A percentile compares a stretch with the other conserved stretches of the same genome.
Evolutionary conservation across 192 early-diverging fungal species (phyloP).

Genomic region (Gamsiella multidivaricata): DNA sequence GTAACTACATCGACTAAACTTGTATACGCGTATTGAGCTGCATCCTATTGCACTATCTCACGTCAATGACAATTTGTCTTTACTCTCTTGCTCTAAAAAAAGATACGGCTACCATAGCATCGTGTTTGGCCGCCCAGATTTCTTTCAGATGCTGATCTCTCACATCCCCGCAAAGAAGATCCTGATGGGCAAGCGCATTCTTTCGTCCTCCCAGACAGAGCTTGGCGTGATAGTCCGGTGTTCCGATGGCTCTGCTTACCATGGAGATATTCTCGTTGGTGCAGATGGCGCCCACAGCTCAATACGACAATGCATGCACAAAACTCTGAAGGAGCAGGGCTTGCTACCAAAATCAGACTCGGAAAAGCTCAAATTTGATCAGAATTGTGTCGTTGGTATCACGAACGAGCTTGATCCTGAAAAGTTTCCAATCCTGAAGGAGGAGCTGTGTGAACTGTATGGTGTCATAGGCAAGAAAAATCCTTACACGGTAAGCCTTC

Average conservation of each 20-base stretch:
- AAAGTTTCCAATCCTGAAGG: conserved; percentile 23
- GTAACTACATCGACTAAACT: conserved; percentile 1
- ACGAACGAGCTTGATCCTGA: conserved; percentile 28
- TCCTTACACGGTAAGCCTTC: conserved; percentile 37
- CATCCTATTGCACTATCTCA: not conserved
- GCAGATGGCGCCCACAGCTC: conserved; percentile 54
- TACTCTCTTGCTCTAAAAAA: not conserved
- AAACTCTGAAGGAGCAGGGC: conserved; percentile 26
- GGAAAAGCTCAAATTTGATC: conserved; percentile 51
- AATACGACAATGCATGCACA: conserved; percentile 48
- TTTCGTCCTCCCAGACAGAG: conserved; percentile 28
- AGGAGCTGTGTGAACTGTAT: conserved; percentile 15
- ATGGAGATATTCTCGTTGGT: conserved; percentile 53
- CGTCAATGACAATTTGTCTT: not conserved
- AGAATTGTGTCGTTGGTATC: conserved; percentile 47
- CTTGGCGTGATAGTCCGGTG: conserved; percentile 31
- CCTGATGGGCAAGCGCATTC: conserved; percentile 41
- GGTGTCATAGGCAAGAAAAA: conserved; percentile 42
- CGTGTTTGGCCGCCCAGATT: conserved; percentile 44
- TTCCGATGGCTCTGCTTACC: conserved; percentile 30
- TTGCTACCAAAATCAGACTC: conserved; percentile 32
- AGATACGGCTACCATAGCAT: conserved; percentile 43
- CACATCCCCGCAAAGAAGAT: conserved; percentile 28
- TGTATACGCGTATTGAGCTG: not conserved
- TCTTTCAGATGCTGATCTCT: conserved; percentile 20